Base-by-base conservation (phyloP, 192 early-diverging fungal genomes). In the Backusella morwellensis region DNA sequence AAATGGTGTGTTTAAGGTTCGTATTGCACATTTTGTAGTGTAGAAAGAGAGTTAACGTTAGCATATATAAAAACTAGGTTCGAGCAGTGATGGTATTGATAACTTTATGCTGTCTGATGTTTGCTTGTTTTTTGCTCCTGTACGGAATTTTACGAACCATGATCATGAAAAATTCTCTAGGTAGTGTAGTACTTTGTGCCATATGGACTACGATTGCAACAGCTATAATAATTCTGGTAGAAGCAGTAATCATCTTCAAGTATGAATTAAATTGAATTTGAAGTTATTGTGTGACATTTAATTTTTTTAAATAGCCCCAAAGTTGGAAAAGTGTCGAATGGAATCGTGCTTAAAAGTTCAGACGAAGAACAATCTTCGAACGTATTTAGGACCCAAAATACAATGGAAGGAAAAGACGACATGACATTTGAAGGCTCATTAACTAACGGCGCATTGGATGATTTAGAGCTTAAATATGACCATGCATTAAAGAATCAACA, bases 91-190 rank as follows among this genome's bases (percentile, higher is more conserved):
- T 80, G 14, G n/a, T 29, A 1, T 73, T 80, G 40, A 67, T 76
- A 42, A 50, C 66, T 34, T 35, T 76, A 38, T 76, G 79, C 38
- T 40, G 76, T 7, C 35, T 59, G 11, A 21, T 56, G 23, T 80
- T 80, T 73, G 79, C 79, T 8, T 15, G 70, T 38, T 76, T 80
- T 7, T 76, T 80, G 44, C 36, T 73, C 17, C 71, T 80, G 3
- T 80, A 80, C 74, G 75, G 75, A 76, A 73, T 76, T 36, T 36
- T 80, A 19, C 79, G 79, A n/a, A 29, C 68, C 35, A 14, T 35
- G 5, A 80, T 76, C 35, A 80, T 76, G 21, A 68, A 47, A 41
- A 80, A 50, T 26, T 7, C 34, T 12, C 23, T 68, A 0, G 79
- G 75, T 26, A 75, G 52, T 21, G 12, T 68, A 29, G 4, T 76